Percentiles rank a stretch among this genome's conserved stretches.
These are phyloP conservation scores for Triticum timopheevii DNA, from an alignment of 176 grass and related monocot species.

Conservation along the genomic window DNA sequence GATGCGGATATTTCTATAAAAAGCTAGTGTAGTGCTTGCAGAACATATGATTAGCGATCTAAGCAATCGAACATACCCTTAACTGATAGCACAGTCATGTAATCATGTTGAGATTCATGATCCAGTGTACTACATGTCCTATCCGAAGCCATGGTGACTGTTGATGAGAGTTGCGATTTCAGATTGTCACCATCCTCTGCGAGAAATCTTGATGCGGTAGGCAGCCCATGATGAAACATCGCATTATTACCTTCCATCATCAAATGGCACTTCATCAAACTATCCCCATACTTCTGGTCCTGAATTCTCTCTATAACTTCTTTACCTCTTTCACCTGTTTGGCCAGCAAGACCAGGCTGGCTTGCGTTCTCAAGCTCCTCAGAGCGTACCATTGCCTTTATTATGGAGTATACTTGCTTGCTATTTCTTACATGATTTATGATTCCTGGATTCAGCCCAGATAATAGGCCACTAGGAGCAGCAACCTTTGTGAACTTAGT, in stretches of 20 bases:
- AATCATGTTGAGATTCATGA: constrained; percentile 54
- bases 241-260: constrained; percentile 32
- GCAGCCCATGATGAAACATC: constrained; percentile 32
- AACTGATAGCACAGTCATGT: constrained; percentile 63
- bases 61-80: constrained; percentile 58
- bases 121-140: constrained; percentile 57
- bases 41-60: neutral
- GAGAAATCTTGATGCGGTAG: constrained; percentile 31
- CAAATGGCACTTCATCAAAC: constrained; percentile 38
- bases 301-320: constrained; percentile 31
- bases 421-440: constrained; percentile 99
- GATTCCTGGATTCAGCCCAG: constrained; percentile 93
- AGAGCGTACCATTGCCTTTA: constrained; percentile 82
- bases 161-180: constrained; percentile 67
- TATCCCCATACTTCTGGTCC: constrained; percentile 28
- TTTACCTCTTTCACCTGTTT: constrained; percentile 39
- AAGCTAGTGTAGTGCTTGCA: neutral
- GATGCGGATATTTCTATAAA: constrained; percentile 18
- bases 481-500: constrained; percentile 65
- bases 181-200: constrained; percentile 35
- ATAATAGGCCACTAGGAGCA: constrained; percentile 92
- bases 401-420: constrained; percentile 97
- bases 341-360: constrained; percentile 28
- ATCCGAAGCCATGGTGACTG: constrained; percentile 43
- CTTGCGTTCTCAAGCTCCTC: constrained; percentile 59